Percentiles rank a stretch among this genome's conserved stretches.
Conservation (phyloP, 2,329 filamentous ascomycete species). For the Sclerotinia nivalis region DNA sequence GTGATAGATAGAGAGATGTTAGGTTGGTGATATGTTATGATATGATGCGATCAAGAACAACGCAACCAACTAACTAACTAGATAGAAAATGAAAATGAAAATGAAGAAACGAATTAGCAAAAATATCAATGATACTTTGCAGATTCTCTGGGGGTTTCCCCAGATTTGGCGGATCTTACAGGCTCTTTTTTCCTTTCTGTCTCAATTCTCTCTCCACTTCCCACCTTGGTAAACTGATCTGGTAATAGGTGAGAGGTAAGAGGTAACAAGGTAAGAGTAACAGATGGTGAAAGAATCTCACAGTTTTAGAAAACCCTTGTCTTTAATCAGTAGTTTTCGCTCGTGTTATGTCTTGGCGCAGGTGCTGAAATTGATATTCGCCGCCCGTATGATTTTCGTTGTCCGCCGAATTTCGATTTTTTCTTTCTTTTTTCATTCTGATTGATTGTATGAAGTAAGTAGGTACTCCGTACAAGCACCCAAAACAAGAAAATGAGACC, state of each 20-base stretch:
- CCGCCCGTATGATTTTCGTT: slow-evolving; percentile 16
- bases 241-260: background rate
- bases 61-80: background rate
- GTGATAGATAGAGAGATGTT: background rate
- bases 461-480: background rate
- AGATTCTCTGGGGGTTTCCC: slow-evolving; percentile 6
- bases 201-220: no score
- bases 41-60: slow-evolving; percentile 18
- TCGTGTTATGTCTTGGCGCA: slow-evolving; percentile 10
- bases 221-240: background rate
- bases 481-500: background rate
- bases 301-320: background rate
- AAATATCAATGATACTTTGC: background rate
- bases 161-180: background rate
- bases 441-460: background rate
- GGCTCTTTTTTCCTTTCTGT: background rate
- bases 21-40: background rate
- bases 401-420: background rate
- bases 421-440: no score
- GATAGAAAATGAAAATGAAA: background rate
- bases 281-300: slow-evolving; percentile 9
- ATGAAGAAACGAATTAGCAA: background rate
- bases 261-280: background rate
- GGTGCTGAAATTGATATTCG: slow-evolving; percentile 14
- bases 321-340: background rate